A percentile compares a stretch with the other conserved stretches of the same genome.
These are phyloP conservation scores for Didymella keratinophila DNA, from an alignment of 2,329 filamentous ascomycete genomes.

Conservation along the genomic window DNA sequence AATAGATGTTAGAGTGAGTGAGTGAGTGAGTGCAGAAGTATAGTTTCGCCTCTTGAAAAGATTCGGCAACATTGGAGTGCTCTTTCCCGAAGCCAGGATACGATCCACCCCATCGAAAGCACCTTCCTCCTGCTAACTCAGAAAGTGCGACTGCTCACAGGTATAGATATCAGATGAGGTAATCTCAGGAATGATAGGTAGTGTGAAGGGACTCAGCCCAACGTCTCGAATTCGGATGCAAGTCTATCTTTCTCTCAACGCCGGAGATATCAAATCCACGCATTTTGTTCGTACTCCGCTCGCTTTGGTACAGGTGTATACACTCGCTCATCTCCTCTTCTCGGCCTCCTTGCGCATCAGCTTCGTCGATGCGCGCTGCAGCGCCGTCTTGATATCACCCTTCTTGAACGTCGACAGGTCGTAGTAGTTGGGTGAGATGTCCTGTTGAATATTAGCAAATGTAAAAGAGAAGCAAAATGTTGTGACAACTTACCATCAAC, in stretches of 20 bases:
- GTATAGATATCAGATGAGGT: no score
- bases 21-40: no score
- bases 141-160: no score
- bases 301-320: constrained; percentile 12
- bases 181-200: no score
- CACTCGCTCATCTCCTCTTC: constrained; percentile 24
- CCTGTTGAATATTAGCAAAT: constrained; percentile 59
- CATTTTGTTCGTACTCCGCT: background rate
- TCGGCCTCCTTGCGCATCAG: constrained; percentile 60
- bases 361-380: constrained; percentile 63
- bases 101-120: no score
- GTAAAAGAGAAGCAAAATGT: background rate
- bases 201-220: no score
- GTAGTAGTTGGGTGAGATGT: constrained; percentile 94
- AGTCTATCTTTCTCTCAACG: background rate
- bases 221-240: background rate
- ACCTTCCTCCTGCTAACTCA: no score
- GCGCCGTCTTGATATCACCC: constrained; percentile 79
- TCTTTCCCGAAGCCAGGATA: no score
- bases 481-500: constrained; percentile 73
- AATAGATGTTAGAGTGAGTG: no score
- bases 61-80: no score
- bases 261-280: background rate
- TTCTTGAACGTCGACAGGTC: constrained; percentile 82
- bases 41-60: no score